phyloP scores from a whole-genome alignment of 441 rosid species.

The Raphanus hybrid region DNA sequence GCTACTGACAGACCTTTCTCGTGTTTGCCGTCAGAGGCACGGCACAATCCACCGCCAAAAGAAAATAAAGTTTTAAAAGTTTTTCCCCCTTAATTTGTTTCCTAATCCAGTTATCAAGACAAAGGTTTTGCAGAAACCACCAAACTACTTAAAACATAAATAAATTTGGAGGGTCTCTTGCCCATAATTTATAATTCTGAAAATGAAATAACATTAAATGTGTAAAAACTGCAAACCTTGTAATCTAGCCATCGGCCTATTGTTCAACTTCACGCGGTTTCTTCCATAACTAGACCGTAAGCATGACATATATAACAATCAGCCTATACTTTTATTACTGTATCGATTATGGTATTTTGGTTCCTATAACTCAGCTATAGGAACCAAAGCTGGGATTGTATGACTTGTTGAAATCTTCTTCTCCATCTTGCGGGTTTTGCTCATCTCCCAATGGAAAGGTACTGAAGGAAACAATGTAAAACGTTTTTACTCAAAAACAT shows the following conservation, averaged over 20 bases:
- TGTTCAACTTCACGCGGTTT: constrained; percentile 11
- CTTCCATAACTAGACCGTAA: constrained; percentile 1
- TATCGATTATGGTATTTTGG: not conserved
- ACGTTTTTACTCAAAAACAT: too few relatives aligned
- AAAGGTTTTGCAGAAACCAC: constrained; percentile 24
- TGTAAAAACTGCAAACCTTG: constrained; percentile 20
- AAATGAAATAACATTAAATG: constrained; percentile 26
- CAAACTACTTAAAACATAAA: not conserved
- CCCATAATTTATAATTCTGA: not conserved
- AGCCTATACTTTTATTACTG: not conserved
- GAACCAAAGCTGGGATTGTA: too few relatives aligned
- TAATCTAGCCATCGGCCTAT: constrained; percentile 5
- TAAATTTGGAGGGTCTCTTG: not conserved
- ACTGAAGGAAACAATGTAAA: too few relatives aligned
- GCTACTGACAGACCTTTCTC: constrained; percentile 10
- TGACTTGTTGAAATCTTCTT: too few relatives aligned
- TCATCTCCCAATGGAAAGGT: too few relatives aligned
- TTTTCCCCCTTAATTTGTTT: constrained; percentile 16
- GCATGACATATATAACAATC: constrained; percentile 6
- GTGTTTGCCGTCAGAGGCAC: constrained; percentile 37
- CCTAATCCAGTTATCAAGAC: constrained; percentile 12
- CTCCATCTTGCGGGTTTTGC: too few relatives aligned
- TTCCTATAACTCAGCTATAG: too few relatives aligned
- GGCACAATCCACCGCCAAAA: constrained; percentile 35
- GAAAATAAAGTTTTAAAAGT: not conserved